Evolutionary conservation across 1,139 yeast genomes (phyloP), one percentile per base, ranked within the genome.

Genomic region (Sugiyamaella neomexicana): DNA sequence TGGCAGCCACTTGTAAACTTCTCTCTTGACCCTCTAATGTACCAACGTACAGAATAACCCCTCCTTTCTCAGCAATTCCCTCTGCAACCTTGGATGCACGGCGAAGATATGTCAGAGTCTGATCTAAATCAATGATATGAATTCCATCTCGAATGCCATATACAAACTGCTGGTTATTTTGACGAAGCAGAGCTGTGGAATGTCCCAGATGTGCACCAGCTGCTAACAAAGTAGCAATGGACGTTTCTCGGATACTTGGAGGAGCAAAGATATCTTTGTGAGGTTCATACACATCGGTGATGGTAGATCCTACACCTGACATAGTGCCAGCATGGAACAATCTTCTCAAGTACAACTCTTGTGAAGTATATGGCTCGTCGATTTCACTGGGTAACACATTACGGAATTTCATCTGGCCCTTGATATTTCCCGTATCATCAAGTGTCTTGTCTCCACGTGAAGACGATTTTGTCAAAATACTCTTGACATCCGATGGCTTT

Each of bases 171-270:
- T 90, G 95, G 45, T 91, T 88, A 36, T 86, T 80, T n/a, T 93
- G 83, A 64, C 96, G 83, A 81, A 88, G 86, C 62, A 85, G 75
- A 4, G 88, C 76, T 38, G 84, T 86, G 4, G 96, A 80, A 66
- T 93, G 97, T 29, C 99, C 99, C 62, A 93, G 75, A 71, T 93
- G 99, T 51, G 93, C 93, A 45, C 97, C 98, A 0, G 98, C 89
- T 4, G 97, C 95, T 71, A 91, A 70, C 53, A 91, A 77, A 55
- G 83, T 82, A 27, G 88, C 75, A 34, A 89, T 74, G 1, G 93
- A 78, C 10, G 87, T 69, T 56, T 86, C 81, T 32, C 79, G 73
- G 23, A 82, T 75, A 32, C 77, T 66, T 34, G 78, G 75, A 12
- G 97, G 96, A 23, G 74, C 70, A 52, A 76, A 75, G 29, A 85